These are phyloP conservation scores for Pugionium dolabratum DNA, from an alignment of 345 rosid genomes.

Conservation along the genomic window DNA sequence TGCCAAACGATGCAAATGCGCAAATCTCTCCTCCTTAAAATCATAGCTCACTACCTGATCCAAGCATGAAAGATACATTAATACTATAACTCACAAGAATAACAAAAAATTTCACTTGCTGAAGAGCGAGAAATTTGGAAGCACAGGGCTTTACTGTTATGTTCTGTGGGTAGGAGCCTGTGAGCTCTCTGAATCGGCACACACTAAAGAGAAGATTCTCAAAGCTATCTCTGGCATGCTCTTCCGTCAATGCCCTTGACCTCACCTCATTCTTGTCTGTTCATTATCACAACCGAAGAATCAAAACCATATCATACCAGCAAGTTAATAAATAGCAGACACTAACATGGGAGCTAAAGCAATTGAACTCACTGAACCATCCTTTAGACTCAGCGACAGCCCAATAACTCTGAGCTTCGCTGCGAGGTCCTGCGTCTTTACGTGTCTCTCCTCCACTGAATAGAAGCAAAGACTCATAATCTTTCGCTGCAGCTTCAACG, in stretches of 20 bases:
- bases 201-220: slow-evolving; percentile 94
- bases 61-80: slow-evolving; percentile 11
- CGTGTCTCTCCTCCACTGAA: slow-evolving; percentile 98
- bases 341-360: slow-evolving; percentile 15
- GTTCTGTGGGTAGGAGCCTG: slow-evolving; percentile 81
- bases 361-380: slow-evolving; percentile 81
- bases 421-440: slow-evolving; percentile 91
- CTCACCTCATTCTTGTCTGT: slow-evolving; percentile 77
- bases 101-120: neutral
- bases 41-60: slow-evolving; percentile 89
- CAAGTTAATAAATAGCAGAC: slow-evolving; percentile 12
- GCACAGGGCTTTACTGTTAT: slow-evolving; percentile 67
- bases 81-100: neutral
- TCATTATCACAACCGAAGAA: slow-evolving; percentile 25
- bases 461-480: slow-evolving; percentile 74
- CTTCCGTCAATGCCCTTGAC: slow-evolving; percentile 87
- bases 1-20: slow-evolving; percentile 76
- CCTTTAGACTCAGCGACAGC: slow-evolving; percentile 86
- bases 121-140: neutral
- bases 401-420: slow-evolving; percentile 99
- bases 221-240: slow-evolving; percentile 96
- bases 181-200: slow-evolving; percentile 92
- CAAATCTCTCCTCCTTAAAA: slow-evolving; percentile 84
- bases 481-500: slow-evolving; percentile 57
- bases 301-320: slow-evolving; percentile 13